Conservation (phyloP, 805 yeast genomes). For the Lipomyces oligophaga region DNA sequence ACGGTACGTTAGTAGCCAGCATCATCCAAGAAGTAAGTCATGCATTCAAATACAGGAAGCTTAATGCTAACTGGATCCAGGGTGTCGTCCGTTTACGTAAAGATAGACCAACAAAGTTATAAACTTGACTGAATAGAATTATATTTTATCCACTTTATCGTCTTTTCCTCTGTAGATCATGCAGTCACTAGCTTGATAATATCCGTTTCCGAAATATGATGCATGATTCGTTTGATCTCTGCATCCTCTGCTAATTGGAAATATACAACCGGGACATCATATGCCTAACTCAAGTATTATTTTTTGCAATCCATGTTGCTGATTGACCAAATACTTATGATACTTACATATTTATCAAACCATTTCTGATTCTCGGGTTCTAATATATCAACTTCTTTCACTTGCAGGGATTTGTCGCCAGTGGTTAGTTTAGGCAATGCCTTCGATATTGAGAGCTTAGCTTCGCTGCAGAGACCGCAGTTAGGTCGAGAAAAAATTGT, state of each 20-base stretch:
- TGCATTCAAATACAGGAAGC: no score
- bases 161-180: no score
- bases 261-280: constrained; percentile 40
- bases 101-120: no score
- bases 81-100: no score
- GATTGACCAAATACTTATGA: neutral
- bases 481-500: constrained; percentile 37
- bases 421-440: constrained; percentile 28
- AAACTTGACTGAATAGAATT: no score
- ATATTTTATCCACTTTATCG: no score
- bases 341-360: constrained; percentile 36
- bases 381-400: constrained; percentile 36
- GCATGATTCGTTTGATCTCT: constrained; percentile 11
- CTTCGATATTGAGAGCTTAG: constrained; percentile 30
- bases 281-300: constrained; percentile 33
- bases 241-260: constrained; percentile 9
- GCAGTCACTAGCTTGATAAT: constrained; percentile 9
- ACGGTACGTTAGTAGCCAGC: constrained; percentile 23
- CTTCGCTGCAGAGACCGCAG: constrained; percentile 40
- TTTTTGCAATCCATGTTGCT: neutral
- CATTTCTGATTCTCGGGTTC: constrained; percentile 36
- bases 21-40: constrained; percentile 24
- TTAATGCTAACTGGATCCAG: no score
- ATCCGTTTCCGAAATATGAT: constrained; percentile 19
- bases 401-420: no score